Conservation (phyloP, 2,329 filamentous ascomycete genomes). For the Tolypocladium endophyticum region DNA sequence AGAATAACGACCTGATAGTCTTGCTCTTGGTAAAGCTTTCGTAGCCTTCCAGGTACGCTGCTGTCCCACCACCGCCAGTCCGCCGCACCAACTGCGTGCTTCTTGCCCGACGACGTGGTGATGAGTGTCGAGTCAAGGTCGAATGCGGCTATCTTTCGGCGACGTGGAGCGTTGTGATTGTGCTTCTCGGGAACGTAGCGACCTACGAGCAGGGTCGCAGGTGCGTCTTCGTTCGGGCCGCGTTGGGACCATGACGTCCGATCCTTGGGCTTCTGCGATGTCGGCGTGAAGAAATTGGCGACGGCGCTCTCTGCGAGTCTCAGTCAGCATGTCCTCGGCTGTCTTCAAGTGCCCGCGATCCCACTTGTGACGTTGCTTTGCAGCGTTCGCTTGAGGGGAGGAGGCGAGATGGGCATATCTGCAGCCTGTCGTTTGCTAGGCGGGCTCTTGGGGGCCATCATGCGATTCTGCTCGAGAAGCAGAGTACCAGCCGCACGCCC, state of each 20-base stretch:
- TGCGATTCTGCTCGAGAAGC: background rate
- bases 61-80: constrained; percentile 96
- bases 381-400: constrained; percentile 39
- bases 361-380: constrained; percentile 42
- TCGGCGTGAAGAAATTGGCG: constrained; percentile 78
- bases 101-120: constrained; percentile 67
- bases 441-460: constrained; percentile 15
- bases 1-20: constrained; percentile 70
- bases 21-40: constrained; percentile 53
- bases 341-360: background rate
- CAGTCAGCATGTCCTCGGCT: constrained; percentile 6
- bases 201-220: constrained; percentile 61
- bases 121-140: constrained; percentile 85
- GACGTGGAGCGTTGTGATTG: constrained; percentile 16
- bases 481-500: background rate
- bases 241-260: constrained; percentile 62
- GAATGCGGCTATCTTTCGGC: constrained; percentile 59
- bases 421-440: constrained; percentile 23
- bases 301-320: constrained; percentile 50
- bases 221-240: constrained; percentile 36
- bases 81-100: constrained; percentile 54
- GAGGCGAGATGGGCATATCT: constrained; percentile 39
- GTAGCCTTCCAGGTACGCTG: constrained; percentile 56
- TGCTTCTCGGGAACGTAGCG: constrained; percentile 45
- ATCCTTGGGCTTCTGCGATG: constrained; percentile 74